Evolutionary conservation across 305 asterid species (phyloP), one percentile per base, ranked within the genome.

Genomic region (Fraxinus latifolia): DNA sequence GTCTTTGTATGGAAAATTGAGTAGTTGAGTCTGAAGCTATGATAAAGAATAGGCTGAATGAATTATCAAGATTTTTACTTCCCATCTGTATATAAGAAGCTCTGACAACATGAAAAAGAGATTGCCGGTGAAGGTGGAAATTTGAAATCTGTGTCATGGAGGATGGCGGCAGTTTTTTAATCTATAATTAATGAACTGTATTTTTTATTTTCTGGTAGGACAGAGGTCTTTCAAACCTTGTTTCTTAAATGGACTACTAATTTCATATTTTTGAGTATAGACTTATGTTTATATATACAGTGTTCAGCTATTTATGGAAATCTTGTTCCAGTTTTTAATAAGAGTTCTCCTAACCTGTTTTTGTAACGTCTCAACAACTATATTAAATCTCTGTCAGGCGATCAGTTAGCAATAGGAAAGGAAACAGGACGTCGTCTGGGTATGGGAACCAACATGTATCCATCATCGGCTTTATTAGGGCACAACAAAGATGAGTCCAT

Each of bases 401-500:
- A 92, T 88, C 97, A 94, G 86, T 90, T 94, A 74, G 95, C 93
- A 76, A 93, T 94, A 80, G 95, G 82, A 72, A 92, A 90, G 90
- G 97, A 92, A 89, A 94, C 98, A 73, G 97, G 95, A 9, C 90
- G 91, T 17, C 92, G 96, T 73, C 83, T 94, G 86, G 97, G 96
- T 70, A 94, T 94, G 98, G 95, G 98, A 65, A 92, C 92, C 80
- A 93, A 92, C 87, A 92, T 91, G 98, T 92, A 91, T 80, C 96
- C 96, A 80, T 86, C 95, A 50, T 89, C 95, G 77, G 79, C 96
- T 84, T 84, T 91, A 74, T 79, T 91, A 31, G 95, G 98, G 44
- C 89, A 87, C 70, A 77, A 87, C 89, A 93, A 88, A 81, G 94
- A 94, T 21, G 94, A 90, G 82, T 90, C 95, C 12, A 87, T 93